Evolutionary conservation across 2,329 filamentous ascomycete species (phyloP).

Genomic region (Calycina herbarum): DNA sequence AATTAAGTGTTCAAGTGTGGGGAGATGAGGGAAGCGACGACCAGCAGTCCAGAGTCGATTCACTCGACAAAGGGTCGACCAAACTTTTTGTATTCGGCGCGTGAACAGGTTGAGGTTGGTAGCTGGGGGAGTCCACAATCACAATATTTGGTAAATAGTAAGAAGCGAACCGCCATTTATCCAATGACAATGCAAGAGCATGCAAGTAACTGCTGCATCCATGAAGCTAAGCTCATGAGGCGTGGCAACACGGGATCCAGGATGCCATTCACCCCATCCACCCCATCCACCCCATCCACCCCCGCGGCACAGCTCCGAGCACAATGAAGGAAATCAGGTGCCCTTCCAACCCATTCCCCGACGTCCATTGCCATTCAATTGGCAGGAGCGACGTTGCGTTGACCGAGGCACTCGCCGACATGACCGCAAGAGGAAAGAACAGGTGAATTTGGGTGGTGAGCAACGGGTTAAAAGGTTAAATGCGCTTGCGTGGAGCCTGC

Average conservation of each 20-base stretch:
- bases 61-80: neutral
- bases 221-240: neutral
- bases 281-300: no score
- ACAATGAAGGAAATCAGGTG: constrained; percentile 1
- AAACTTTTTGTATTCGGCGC: neutral
- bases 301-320: neutral
- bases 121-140: neutral
- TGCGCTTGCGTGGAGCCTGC: neutral
- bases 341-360: neutral
- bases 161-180: neutral
- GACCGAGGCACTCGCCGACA: neutral
- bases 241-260: neutral
- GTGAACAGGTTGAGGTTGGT: neutral
- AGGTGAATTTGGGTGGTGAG: neutral
- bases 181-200: neutral
- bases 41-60: neutral
- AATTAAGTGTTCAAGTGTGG: neutral
- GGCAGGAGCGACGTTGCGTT: neutral
- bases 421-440: neutral
- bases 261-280: no score
- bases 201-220: neutral
- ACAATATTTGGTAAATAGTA: constrained; percentile 4
- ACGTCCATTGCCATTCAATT: neutral
- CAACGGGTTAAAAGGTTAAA: neutral
- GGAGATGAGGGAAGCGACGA: neutral